Conservation (phyloP, 495 filamentous ascomycete genomes). For the Neurospora pannonica region DNA sequence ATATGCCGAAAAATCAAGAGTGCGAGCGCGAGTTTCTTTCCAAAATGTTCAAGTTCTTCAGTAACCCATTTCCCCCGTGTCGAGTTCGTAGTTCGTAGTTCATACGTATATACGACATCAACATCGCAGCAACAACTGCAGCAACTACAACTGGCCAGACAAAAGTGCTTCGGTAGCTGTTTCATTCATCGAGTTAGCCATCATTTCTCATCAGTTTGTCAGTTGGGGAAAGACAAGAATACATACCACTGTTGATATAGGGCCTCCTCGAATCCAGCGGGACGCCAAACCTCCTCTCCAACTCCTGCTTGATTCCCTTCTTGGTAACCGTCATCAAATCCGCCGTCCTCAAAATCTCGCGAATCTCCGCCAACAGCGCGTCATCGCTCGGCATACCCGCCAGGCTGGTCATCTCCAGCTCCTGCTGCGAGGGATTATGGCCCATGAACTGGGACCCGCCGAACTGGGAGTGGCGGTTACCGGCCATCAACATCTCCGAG, state of each 20-base stretch:
- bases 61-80: background rate
- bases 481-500: slow-evolving; percentile 48
- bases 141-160: slow-evolving; percentile 32
- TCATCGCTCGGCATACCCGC: slow-evolving; percentile 75
- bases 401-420: slow-evolving; percentile 62
- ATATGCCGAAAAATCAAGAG: background rate
- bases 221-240: background rate
- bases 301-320: slow-evolving; percentile 91
- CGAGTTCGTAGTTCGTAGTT: background rate
- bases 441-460: slow-evolving; percentile 42
- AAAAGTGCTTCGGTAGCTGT: slow-evolving; percentile 41
- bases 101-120: background rate
- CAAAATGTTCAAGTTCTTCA: background rate
- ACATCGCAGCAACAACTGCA: background rate
- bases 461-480: slow-evolving; percentile 37
- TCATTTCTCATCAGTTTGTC: background rate
- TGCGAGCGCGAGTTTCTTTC: background rate
- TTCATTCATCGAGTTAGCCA: slow-evolving; percentile 1
- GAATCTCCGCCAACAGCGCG: slow-evolving; percentile 82
- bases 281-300: slow-evolving; percentile 82
- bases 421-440: slow-evolving; percentile 35
- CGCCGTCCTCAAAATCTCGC: slow-evolving; percentile 80
- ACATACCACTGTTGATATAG: slow-evolving; percentile 90
- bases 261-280: slow-evolving; percentile 69
- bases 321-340: slow-evolving; percentile 98